phyloP scores from a whole-genome alignment of 768 basidiomycete species.

The Hemileccinum rubropunctum region DNA sequence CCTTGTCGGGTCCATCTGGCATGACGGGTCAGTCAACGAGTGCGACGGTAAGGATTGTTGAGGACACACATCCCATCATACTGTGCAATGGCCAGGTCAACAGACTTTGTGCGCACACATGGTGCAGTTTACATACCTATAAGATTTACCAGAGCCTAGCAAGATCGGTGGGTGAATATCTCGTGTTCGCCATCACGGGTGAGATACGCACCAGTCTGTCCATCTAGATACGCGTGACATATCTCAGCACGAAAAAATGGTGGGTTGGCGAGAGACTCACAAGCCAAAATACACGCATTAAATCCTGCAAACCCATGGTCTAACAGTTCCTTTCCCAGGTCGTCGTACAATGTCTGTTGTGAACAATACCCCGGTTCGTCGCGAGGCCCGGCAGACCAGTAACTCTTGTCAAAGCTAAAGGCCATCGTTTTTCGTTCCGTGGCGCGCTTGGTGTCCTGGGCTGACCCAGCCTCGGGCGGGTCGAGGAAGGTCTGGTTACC shows the following conservation, averaged over 20 bases:
- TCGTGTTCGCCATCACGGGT: neutral
- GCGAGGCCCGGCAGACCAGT: slow-evolving; percentile 91
- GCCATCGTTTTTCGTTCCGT: slow-evolving; percentile 87
- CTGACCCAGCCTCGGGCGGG: slow-evolving; percentile 76
- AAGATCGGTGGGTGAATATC: slow-evolving; percentile 4
- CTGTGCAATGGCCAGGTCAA: slow-evolving; percentile 37
- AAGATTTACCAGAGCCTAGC: slow-evolving; percentile 87
- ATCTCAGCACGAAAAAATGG: slow-evolving; percentile 1
- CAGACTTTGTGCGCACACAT: neutral
- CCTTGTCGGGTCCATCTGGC: slow-evolving; percentile 90
- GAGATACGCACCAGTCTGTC: slow-evolving; percentile 74
- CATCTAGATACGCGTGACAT: slow-evolving; percentile 39
- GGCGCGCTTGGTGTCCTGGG: slow-evolving; percentile 72
- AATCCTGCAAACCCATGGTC: slow-evolving; percentile 96
- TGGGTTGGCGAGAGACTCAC: slow-evolving; percentile 60
- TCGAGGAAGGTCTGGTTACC: slow-evolving; percentile 92
- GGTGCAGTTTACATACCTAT: slow-evolving; percentile 58
- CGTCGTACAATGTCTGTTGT: slow-evolving; percentile 92
- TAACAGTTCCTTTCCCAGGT: slow-evolving; percentile 89
- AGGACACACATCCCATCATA: slow-evolving; percentile 91
- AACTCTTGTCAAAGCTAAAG: slow-evolving; percentile 97
- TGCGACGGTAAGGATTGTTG: slow-evolving; percentile 1
- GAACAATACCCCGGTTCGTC: slow-evolving; percentile 91
- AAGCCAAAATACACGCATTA: slow-evolving; percentile 98
- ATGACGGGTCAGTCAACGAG: slow-evolving; percentile 6